These are phyloP conservation scores for Heliamphora pulchella DNA, from an alignment of 179 eudicot species.

Conservation along the genomic window DNA sequence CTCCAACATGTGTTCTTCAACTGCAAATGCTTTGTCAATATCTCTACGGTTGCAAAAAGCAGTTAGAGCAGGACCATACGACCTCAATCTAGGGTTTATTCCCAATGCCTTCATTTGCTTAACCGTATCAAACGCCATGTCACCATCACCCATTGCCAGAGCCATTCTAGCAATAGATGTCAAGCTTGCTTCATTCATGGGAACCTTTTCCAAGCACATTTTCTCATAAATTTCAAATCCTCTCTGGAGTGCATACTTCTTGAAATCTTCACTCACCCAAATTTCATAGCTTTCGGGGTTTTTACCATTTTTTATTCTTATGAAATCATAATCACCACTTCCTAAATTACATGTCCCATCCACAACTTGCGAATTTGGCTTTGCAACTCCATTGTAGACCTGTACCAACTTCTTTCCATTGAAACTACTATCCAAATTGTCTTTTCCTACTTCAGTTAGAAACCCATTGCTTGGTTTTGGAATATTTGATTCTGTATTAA, in stretches of 20 bases:
- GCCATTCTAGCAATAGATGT: conserved; percentile 90
- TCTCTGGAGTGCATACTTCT: conserved; percentile 52
- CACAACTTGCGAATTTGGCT: conserved; percentile 12
- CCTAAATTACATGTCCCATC: conserved; percentile 23
- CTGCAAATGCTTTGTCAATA: conserved; percentile 66
- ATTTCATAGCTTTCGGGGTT: conserved; percentile 32
- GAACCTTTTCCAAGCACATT: conserved; percentile 55
- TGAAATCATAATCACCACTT: conserved; percentile 19
- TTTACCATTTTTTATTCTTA: conserved; percentile 23
- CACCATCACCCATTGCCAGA: conserved; percentile 74
- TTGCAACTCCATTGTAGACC: conserved; percentile 9
- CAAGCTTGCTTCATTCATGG: conserved; percentile 77
- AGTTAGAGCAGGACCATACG: conserved; percentile 79
- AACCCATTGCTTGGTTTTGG: not conserved
- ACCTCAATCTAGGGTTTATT: conserved; percentile 68
- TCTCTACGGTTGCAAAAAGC: conserved; percentile 50
- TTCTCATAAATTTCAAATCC: conserved; percentile 67
- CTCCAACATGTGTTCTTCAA: conserved; percentile 80
- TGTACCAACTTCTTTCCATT: not conserved
- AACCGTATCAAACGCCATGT: conserved; percentile 77
- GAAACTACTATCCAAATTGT: not conserved
- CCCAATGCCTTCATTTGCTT: conserved; percentile 68
- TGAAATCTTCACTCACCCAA: conserved; percentile 54
- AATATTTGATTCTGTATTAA: not conserved
- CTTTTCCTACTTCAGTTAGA: not conserved